phyloP scores from a whole-genome alignment of 139 green algal species.

The Diplosphaera chodatii region DNA sequence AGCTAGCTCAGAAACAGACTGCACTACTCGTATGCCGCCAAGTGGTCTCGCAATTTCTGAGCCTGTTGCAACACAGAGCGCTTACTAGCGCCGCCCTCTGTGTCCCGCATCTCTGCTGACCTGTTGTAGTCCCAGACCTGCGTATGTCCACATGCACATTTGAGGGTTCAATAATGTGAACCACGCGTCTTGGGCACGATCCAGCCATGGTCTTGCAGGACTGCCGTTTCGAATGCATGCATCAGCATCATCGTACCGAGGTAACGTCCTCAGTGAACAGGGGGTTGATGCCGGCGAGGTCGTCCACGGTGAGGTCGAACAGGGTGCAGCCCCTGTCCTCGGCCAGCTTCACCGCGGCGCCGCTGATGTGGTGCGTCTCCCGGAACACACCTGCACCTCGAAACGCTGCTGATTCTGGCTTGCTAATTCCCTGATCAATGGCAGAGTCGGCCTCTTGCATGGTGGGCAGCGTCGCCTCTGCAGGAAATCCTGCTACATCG shows the following conservation, averaged over 20 bases:
- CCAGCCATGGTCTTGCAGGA: too few relatives aligned
- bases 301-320: conserved; percentile 60
- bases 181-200: too few relatives aligned
- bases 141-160: too few relatives aligned
- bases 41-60: conserved; percentile 57
- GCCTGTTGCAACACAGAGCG: conserved; percentile 86
- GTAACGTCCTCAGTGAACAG: conserved; percentile 85
- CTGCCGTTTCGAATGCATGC: too few relatives aligned
- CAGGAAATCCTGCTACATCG: too few relatives aligned
- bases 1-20: too few relatives aligned
- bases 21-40: conserved; percentile 11
- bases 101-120: conserved; percentile 84
- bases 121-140: conserved; percentile 83
- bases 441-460: too few relatives aligned
- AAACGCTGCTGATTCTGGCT: too few relatives aligned
- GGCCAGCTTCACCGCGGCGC: conserved; percentile 86
- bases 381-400: conserved; percentile 86
- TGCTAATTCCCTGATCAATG: too few relatives aligned
- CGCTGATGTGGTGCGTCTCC: conserved; percentile 93
- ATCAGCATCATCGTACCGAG: conserved; percentile 55
- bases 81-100: conserved; percentile 83
- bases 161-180: too few relatives aligned
- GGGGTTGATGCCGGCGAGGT: conserved; percentile 80
- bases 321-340: conserved; percentile 73
- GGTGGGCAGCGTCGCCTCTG: too few relatives aligned